These are phyloP conservation scores for Naegleria fowleri DNA, from an alignment of 208 protist species.

Conservation along the genomic window DNA sequence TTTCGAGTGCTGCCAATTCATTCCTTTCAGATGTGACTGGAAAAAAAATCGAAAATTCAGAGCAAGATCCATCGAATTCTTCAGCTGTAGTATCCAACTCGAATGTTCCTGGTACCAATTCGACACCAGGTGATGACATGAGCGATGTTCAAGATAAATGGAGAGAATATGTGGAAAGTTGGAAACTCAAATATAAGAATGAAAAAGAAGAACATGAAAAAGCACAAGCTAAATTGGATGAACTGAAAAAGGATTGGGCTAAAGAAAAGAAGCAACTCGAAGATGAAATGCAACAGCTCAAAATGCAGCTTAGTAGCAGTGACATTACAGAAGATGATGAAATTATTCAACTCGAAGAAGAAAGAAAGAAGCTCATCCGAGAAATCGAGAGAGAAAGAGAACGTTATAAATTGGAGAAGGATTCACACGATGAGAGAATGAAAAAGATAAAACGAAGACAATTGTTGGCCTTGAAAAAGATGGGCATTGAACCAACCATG, in stretches of 20 bases:
- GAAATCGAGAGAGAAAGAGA: background rate
- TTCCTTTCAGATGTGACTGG: too few species aligned
- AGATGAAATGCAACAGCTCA: background rate
- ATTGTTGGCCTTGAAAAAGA: background rate
- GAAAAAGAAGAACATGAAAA: background rate
- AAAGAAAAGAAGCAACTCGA: background rate
- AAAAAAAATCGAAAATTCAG: too few species aligned
- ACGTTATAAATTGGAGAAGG: background rate
- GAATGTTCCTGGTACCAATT: too few species aligned
- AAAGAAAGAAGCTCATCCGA: background rate
- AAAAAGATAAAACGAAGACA: background rate
- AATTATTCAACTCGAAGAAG: background rate
- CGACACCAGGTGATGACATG: background rate
- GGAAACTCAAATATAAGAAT: background rate
- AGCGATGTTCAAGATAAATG: background rate
- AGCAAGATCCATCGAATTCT: background rate
- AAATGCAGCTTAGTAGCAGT: background rate
- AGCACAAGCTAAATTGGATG: background rate
- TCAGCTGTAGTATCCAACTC: too few species aligned
- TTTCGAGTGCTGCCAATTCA: background rate
- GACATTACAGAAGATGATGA: background rate
- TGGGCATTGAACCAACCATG: background rate
- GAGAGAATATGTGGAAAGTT: slow-evolving; percentile 8
- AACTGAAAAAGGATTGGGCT: background rate
- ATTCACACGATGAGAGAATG: background rate